A percentile compares a stretch with the other conserved stretches of the same genome.
Conservation (phyloP, 225 moss, liverwort and hornwort genomes). For the Neckera pumila region DNA sequence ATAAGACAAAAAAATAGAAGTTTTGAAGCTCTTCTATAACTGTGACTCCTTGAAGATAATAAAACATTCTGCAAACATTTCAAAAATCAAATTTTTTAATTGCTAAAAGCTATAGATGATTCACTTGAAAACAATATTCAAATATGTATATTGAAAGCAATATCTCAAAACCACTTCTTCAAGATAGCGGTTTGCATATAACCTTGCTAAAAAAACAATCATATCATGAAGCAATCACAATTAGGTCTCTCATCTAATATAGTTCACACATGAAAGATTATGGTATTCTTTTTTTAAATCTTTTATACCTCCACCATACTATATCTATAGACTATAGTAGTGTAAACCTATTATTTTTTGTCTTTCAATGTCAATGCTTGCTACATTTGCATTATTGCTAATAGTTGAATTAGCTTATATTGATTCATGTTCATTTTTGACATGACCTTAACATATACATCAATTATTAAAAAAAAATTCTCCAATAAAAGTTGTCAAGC, state of each 20-base stretch:
- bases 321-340: background rate
- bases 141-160: background rate
- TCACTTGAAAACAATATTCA: background rate
- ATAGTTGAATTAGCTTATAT: background rate
- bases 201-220: background rate
- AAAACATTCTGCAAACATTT: background rate
- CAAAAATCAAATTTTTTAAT: background rate
- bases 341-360: background rate
- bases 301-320: background rate
- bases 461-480: background rate
- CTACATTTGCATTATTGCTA: background rate
- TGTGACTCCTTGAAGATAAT: background rate
- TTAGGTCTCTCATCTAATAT: background rate
- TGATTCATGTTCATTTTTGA: background rate
- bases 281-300: no score
- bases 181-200: background rate
- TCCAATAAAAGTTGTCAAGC: background rate
- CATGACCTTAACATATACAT: background rate
- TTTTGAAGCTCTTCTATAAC: background rate
- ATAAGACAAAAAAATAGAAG: background rate
- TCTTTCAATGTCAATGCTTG: background rate
- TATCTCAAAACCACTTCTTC: no score
- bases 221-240: background rate
- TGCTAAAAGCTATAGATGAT: background rate
- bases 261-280: background rate